Evolutionary conservation across 495 filamentous ascomycete genomes (phyloP), one percentile per base, ranked within the genome.

Genomic region (Podospora conica): DNA sequence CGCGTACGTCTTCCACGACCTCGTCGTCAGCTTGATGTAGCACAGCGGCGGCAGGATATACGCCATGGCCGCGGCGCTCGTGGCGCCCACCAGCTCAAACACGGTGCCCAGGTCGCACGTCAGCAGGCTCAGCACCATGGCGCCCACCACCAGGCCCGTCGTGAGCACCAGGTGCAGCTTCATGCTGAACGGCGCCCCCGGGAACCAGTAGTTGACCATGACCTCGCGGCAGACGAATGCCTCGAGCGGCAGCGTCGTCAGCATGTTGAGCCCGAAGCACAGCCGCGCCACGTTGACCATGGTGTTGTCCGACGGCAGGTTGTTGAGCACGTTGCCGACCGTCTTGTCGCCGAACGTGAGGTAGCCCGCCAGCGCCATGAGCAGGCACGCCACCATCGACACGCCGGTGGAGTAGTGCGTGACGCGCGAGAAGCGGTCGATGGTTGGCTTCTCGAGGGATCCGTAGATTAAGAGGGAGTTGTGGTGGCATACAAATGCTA

Each of bases 381-480:
- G 77, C 61, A 98, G 79, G 70, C 95, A 98, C 64, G 93, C 92
- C 5, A 93, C 25, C 84, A 97, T 90, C 48, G 93, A 97, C 25
- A 97, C 85, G 71, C 79, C 83, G 12, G 95, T 97, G 11, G 90
- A 93, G 76, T 90, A 96, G 78, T 98, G 96, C 29, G 95, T 98
- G 53, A 98, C 93, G 27, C 75, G 85, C 27, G 93, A 78, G 79
- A 98, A 98, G 58, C 96, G 91, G 81, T 98, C 92, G 66, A 98
- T 85, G 3, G 95, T 98, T 11, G 95, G 95, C 28, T 87, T 96
- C 75, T 91, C 90, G 68, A 98, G 84, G 12, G 95, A 98, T 68
- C 93, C 94, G 77, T 98, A 98, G 73, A 98, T 98, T 28, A 98
- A 81, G 66, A 98, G 90, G 62, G 90, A 94, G 77, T 98, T 98